Conservation (phyloP, 345 rosid species). For the Hypericum perforatum region DNA sequence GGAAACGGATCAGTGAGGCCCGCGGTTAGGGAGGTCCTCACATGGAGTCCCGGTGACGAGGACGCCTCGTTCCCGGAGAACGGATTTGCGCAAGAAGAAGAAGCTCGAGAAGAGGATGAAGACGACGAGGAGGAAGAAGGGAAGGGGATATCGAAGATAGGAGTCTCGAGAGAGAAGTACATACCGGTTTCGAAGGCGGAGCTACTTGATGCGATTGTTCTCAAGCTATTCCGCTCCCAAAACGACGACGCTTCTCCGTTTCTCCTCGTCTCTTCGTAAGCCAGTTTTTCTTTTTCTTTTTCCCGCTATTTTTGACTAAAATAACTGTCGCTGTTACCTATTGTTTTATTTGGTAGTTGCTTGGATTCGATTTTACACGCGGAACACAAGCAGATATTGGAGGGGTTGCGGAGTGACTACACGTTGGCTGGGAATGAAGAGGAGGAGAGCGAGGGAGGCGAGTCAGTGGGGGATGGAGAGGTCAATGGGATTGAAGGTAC, state of each 20-base stretch:
- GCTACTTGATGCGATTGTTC: slow-evolving; percentile 50
- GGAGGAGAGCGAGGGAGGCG: slow-evolving; percentile 1
- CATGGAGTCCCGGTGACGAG: too few relatives aligned
- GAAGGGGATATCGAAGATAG: slow-evolving; percentile 49
- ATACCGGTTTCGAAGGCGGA: slow-evolving; percentile 65
- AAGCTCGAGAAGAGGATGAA: slow-evolving; percentile 9
- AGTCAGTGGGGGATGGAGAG: slow-evolving; percentile 7
- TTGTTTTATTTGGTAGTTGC: slow-evolving; percentile 32
- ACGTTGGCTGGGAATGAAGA: slow-evolving; percentile 25
- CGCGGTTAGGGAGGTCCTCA: too few relatives aligned
- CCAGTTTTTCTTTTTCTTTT: not conserved
- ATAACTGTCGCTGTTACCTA: not conserved
- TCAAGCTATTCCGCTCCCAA: slow-evolving; percentile 36
- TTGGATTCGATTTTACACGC: slow-evolving; percentile 86
- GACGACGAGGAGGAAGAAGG: slow-evolving; percentile 30
- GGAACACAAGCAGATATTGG: slow-evolving; percentile 68
- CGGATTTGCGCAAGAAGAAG: not conserved
- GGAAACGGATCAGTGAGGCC: too few relatives aligned
- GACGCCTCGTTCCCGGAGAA: too few relatives aligned
- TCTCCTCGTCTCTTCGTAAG: slow-evolving; percentile 65
- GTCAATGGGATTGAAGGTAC: slow-evolving; percentile 17
- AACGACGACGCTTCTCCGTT: slow-evolving; percentile 46
- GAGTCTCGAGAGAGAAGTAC: slow-evolving; percentile 65
- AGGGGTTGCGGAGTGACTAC: slow-evolving; percentile 71
- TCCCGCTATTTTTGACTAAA: too few relatives aligned